Conservation (phyloP, 2,329 filamentous ascomycete species). For the Exophiala viscosa region DNA sequence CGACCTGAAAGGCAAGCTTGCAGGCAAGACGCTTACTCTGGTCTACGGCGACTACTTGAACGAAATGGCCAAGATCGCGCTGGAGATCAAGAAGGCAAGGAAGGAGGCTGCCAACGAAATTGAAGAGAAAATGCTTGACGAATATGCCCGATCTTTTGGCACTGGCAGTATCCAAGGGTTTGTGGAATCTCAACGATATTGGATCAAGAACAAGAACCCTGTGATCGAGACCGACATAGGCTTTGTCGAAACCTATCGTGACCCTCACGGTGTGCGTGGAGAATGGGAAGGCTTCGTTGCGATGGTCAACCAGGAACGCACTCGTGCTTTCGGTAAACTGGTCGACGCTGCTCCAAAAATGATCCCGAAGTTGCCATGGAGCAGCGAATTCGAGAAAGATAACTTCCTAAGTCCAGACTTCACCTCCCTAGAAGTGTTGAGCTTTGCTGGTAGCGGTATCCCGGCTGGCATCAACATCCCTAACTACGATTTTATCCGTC, state of each 20-base stretch:
- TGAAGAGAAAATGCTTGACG: slow-evolving; percentile 68
- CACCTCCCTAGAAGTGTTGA: slow-evolving; percentile 86
- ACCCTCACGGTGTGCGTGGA: slow-evolving; percentile 73
- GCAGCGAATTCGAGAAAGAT: slow-evolving; percentile 87
- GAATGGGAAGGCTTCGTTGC: slow-evolving; percentile 86
- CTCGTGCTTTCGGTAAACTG: slow-evolving; percentile 77
- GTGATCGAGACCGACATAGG: slow-evolving; percentile 77
- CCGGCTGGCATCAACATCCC: slow-evolving; percentile 57
- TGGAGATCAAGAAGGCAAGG: slow-evolving; percentile 65
- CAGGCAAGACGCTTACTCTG: slow-evolving; percentile 66
- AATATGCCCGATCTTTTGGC: slow-evolving; percentile 72
- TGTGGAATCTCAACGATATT: slow-evolving; percentile 74
- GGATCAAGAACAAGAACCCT: slow-evolving; percentile 80
- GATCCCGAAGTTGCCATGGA: slow-evolving; percentile 88
- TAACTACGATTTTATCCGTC: slow-evolving; percentile 59
- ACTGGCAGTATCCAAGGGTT: slow-evolving; percentile 71
- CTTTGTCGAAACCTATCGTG: slow-evolving; percentile 81
- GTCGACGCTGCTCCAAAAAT: slow-evolving; percentile 76
- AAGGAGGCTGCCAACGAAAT: slow-evolving; percentile 69
- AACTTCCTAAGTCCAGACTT: slow-evolving; percentile 94
- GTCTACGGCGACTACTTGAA: slow-evolving; percentile 71
- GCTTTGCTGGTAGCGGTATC: slow-evolving; percentile 65
- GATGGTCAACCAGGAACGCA: slow-evolving; percentile 81
- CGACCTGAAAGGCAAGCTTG: slow-evolving; percentile 57
- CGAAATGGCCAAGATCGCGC: slow-evolving; percentile 65